Evolutionary conservation across 352 stramenopile genomes (phyloP).

Genomic region (Globisporangium orthogonon): DNA sequence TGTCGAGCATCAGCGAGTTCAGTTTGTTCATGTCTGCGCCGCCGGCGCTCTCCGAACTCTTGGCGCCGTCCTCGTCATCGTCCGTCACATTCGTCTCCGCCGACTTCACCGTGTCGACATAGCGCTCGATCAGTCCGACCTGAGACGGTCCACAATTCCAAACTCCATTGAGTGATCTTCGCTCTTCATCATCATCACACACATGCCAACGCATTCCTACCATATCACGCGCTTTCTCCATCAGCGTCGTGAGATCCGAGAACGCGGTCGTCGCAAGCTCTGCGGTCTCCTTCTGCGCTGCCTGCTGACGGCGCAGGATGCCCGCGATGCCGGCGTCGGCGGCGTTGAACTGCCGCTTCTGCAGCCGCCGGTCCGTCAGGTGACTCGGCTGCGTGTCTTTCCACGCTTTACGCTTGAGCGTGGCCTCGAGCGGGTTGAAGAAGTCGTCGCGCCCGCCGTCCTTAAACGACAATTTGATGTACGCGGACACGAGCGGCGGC

Average conservation of each 20-base stretch:
- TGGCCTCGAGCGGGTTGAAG: constrained; percentile 62
- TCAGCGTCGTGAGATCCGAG: constrained; percentile 87
- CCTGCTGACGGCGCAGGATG: constrained; percentile 73
- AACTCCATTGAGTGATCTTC: neutral
- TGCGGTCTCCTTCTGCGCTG: constrained; percentile 73
- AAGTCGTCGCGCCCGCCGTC: constrained; percentile 81
- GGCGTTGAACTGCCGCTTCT: constrained; percentile 75
- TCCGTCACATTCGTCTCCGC: constrained; percentile 16
- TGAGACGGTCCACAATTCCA: constrained; percentile 1
- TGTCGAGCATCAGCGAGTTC: constrained; percentile 86
- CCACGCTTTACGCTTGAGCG: constrained; percentile 66
- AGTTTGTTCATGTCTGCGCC: constrained; percentile 74
- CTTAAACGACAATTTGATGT: constrained; percentile 86
- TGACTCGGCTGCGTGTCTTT: constrained; percentile 71
- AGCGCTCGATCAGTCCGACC: constrained; percentile 86
- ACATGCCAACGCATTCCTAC: constrained; percentile 18
- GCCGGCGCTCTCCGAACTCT: constrained; percentile 4
- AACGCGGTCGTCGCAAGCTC: constrained; percentile 81
- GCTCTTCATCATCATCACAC: neutral
- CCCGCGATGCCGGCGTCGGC: constrained; percentile 75
- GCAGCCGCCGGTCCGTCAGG: constrained; percentile 59
- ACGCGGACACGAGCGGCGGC: constrained; percentile 38
- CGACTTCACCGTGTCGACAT: constrained; percentile 77
- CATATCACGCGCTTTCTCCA: constrained; percentile 89
- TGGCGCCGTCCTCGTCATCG: constrained; percentile 6